Evolutionary conservation across 1,284 basidiomycete genomes (phyloP).

Genomic region (Marasmius sp.): DNA sequence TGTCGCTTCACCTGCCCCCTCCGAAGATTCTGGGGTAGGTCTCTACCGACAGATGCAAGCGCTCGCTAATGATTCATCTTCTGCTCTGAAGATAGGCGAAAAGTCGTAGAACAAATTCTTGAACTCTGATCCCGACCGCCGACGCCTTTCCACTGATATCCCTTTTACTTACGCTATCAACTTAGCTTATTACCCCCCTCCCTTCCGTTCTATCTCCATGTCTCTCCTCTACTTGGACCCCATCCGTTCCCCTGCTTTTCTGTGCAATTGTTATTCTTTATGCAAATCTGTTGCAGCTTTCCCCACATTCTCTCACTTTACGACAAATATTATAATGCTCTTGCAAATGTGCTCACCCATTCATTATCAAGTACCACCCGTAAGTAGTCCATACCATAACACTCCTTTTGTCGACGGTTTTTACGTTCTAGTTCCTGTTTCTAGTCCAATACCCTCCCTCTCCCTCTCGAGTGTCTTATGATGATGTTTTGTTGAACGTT

Average conservation of each 20-base stretch:
- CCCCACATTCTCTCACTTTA: neutral
- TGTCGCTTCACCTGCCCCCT: slow-evolving; percentile 72
- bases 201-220: neutral
- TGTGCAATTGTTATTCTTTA: neutral
- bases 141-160: neutral
- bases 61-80: slow-evolving; percentile 61
- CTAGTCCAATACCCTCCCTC: neutral
- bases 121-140: no score
- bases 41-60: slow-evolving; percentile 66
- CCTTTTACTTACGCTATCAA: neutral
- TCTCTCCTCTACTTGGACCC: neutral
- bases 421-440: neutral
- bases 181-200: neutral
- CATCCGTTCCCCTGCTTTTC: neutral
- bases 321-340: slow-evolving; percentile 1
- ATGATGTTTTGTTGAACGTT: neutral
- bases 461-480: neutral
- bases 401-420: neutral
- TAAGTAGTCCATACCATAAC: neutral
- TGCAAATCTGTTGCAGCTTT: neutral
- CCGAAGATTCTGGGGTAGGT: slow-evolving; percentile 81
- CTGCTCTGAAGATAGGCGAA: neutral
- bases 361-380: neutral
- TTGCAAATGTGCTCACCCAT: neutral
- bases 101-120: neutral